Evolutionary conservation across 148 eudicot genomes (phyloP).

Genomic region (Rheum nobile): DNA sequence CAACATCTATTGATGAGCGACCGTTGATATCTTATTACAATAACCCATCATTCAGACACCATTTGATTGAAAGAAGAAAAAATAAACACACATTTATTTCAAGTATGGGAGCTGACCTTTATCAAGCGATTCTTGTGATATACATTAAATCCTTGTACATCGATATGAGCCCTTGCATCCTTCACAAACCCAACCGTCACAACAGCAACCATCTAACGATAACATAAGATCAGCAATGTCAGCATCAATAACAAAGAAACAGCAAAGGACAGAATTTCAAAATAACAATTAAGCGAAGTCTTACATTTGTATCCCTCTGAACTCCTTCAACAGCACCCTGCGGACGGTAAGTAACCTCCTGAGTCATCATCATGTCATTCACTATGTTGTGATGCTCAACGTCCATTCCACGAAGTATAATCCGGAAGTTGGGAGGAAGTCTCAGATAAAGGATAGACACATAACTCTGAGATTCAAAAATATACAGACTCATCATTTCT

Average conservation of each 20-base stretch:
- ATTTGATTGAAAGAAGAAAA: not conserved
- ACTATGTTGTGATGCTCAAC: constrained; percentile 77
- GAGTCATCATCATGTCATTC: constrained; percentile 75
- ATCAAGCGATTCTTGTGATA: constrained; percentile 96
- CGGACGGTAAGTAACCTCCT: constrained; percentile 71
- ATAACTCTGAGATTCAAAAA: constrained; percentile 55
- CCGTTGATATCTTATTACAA: not conserved
- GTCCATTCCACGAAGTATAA: constrained; percentile 77
- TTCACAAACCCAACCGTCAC: constrained; percentile 91
- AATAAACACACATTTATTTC: not conserved
- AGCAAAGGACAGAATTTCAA: constrained; percentile 1
- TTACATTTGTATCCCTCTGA: constrained; percentile 58
- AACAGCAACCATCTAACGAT: constrained; percentile 61
- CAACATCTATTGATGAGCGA: not conserved
- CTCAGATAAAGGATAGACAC: constrained; percentile 85
- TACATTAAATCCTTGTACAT: constrained; percentile 96
- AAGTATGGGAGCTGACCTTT: constrained; percentile 39
- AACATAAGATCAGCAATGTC: constrained; percentile 6
- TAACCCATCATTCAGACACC: not conserved
- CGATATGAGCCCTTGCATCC: constrained; percentile 77
- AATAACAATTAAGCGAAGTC: constrained; percentile 2
- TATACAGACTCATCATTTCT: not conserved
- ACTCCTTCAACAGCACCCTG: constrained; percentile 39
- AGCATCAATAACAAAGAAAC: not conserved
- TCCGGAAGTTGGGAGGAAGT: constrained; percentile 58